Percentiles rank a stretch among this genome's conserved stretches.
These are phyloP conservation scores for Millerozyma miso DNA, from an alignment of 805 yeast genomes.

Conservation along the genomic window DNA sequence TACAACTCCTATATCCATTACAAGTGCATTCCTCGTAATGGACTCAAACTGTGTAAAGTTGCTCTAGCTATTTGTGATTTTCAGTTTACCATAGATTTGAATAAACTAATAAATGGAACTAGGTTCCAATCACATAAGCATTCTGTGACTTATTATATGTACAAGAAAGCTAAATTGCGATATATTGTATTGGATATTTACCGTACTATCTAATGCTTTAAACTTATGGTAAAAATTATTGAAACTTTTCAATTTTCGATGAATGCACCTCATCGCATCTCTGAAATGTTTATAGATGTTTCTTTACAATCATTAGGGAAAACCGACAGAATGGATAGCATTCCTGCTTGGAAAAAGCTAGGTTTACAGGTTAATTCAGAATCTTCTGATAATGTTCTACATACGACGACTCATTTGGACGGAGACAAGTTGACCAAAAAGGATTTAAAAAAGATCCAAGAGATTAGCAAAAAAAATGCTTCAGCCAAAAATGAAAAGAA, in stretches of 20 bases:
- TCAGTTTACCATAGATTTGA: slow-evolving; percentile 9
- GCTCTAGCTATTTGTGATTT: slow-evolving; percentile 30
- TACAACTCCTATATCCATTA: slow-evolving; percentile 45
- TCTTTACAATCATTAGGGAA: background rate
- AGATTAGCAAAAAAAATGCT: slow-evolving; percentile 23
- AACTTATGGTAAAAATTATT: background rate
- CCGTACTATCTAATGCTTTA: background rate
- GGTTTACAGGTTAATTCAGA: slow-evolving; percentile 61
- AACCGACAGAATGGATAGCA: slow-evolving; percentile 4
- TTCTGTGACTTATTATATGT: background rate
- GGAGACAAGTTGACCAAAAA: slow-evolving; percentile 38
- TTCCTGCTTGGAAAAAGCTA: slow-evolving; percentile 79
- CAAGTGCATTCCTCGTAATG: slow-evolving; percentile 26
- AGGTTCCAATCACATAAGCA: background rate
- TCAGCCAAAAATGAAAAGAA: slow-evolving; percentile 19
- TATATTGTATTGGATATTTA: too few species aligned
- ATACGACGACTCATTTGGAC: slow-evolving; percentile 43
- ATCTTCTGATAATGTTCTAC: slow-evolving; percentile 42
- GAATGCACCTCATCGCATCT: background rate
- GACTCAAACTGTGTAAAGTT: slow-evolving; percentile 46
- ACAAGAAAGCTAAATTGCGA: background rate
- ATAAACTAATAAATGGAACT: slow-evolving; percentile 5
- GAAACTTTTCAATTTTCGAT: background rate
- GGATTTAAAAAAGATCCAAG: slow-evolving; percentile 39
- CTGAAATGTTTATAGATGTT: background rate